Conservation (phyloP, 805 yeast genomes). For the Kodamaea nitidulidarum region DNA sequence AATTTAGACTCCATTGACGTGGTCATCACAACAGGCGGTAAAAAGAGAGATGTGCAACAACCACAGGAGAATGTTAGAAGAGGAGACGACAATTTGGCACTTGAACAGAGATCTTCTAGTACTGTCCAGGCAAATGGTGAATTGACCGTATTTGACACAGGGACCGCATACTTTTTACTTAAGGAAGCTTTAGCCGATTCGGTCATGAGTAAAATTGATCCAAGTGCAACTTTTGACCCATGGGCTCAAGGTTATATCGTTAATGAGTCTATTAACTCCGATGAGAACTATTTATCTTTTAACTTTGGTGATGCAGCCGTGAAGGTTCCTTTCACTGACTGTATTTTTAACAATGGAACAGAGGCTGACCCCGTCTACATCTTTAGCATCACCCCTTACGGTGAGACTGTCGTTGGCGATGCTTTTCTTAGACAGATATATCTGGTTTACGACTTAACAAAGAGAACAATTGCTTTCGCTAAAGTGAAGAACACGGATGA, state of each 20-base stretch:
- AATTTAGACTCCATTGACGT: background rate
- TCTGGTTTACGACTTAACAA: constrained; percentile 1
- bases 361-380: constrained; percentile 3
- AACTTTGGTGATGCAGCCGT: constrained; percentile 10
- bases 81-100: background rate
- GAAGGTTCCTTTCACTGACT: constrained; percentile 14
- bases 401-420: background rate
- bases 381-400: constrained; percentile 4
- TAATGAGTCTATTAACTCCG: constrained; percentile 12
- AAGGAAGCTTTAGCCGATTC: constrained; percentile 25
- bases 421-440: background rate
- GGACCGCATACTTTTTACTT: constrained; percentile 48
- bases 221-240: constrained; percentile 6
- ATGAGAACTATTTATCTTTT: constrained; percentile 11
- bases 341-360: constrained; percentile 11
- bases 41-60: no score
- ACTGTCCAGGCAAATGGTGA: constrained; percentile 10
- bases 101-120: background rate
- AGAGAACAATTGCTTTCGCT: constrained; percentile 1
- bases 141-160: constrained; percentile 54
- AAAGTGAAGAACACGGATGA: background rate
- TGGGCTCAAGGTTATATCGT: constrained; percentile 11
- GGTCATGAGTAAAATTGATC: constrained; percentile 6
- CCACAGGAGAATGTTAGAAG: no score
- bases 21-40: background rate